Evolutionary conservation across 192 early-diverging fungal genomes (phyloP).

Genomic region (Umbelopsis vinacea): DNA sequence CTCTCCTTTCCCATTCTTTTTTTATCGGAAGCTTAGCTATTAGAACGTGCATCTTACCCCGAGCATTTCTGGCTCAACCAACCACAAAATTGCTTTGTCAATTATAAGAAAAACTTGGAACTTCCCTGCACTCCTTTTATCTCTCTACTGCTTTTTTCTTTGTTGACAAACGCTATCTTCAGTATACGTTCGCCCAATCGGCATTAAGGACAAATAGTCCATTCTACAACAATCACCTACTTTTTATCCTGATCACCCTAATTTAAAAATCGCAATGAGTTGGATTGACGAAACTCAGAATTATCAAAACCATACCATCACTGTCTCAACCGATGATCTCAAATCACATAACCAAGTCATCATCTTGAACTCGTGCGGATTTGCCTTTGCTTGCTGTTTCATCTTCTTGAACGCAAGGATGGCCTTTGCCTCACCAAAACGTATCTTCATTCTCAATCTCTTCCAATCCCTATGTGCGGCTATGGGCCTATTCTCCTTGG

Average conservation of each 20-base stretch:
- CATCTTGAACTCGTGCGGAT: constrained; percentile 16
- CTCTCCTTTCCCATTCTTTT: neutral
- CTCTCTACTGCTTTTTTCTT: no score
- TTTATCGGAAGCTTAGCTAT: neutral
- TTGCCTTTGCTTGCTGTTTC: constrained; percentile 20
- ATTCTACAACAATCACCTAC: neutral
- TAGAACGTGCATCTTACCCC: neutral
- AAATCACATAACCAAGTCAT: constrained; percentile 20
- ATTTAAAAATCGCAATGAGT: neutral
- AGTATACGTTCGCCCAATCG: neutral
- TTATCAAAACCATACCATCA: constrained; percentile 22
- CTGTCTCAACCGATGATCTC: constrained; percentile 13
- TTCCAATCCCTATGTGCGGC: constrained; percentile 22
- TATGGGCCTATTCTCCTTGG: constrained; percentile 16
- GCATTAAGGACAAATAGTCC: constrained; percentile 1
- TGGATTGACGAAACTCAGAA: constrained; percentile 11
- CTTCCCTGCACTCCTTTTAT: neutral
- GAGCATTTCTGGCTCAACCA: neutral
- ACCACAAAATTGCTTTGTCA: neutral
- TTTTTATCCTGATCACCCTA: neutral
- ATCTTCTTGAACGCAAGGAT: constrained; percentile 14
- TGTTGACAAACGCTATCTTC: neutral
- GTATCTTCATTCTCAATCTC: constrained; percentile 18
- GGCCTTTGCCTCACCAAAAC: constrained; percentile 3
- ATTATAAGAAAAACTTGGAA: neutral